Conservation (phyloP, 495 filamentous ascomycete genomes). For the Penicillium nucicola region DNA sequence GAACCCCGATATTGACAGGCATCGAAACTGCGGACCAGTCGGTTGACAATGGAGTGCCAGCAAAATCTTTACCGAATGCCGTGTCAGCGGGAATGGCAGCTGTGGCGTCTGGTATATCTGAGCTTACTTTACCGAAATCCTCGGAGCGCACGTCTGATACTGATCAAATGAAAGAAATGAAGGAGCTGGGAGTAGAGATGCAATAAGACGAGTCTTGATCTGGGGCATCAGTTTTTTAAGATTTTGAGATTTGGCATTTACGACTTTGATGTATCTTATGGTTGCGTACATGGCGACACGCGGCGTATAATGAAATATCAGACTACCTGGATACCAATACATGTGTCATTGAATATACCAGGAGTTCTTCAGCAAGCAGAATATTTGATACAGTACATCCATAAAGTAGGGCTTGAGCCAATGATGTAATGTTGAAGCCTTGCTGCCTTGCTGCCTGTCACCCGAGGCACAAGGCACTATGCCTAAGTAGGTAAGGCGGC, state of each 20-base stretch:
- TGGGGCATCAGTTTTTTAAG: no score
- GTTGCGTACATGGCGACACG: background rate
- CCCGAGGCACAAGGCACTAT: conserved; percentile 3
- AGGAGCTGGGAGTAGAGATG: conserved; percentile 49
- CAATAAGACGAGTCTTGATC: conserved; percentile 24
- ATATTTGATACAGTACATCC: no score
- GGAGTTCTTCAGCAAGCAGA: no score
- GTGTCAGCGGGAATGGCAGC: conserved; percentile 31
- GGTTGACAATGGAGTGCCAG: conserved; percentile 22
- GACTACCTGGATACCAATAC: background rate
- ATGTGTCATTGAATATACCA: conserved; percentile 1
- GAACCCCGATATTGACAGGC: conserved; percentile 40
- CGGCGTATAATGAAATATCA: no score
- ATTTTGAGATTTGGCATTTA: background rate
- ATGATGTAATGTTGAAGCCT: conserved; percentile 13
- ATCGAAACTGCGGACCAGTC: conserved; percentile 45
- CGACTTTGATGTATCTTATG: background rate
- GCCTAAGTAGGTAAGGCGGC: conserved; percentile 21
- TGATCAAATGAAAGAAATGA: conserved; percentile 22
- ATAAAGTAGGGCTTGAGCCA: no score
- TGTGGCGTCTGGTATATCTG: conserved; percentile 42
- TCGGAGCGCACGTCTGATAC: conserved; percentile 22
- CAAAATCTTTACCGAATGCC: conserved; percentile 20
- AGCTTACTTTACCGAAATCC: conserved; percentile 27
- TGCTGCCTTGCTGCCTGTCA: conserved; percentile 8